These are phyloP conservation scores for Cyclotella atomus DNA, from an alignment of 108 stramenopile species.

Conservation along the genomic window DNA sequence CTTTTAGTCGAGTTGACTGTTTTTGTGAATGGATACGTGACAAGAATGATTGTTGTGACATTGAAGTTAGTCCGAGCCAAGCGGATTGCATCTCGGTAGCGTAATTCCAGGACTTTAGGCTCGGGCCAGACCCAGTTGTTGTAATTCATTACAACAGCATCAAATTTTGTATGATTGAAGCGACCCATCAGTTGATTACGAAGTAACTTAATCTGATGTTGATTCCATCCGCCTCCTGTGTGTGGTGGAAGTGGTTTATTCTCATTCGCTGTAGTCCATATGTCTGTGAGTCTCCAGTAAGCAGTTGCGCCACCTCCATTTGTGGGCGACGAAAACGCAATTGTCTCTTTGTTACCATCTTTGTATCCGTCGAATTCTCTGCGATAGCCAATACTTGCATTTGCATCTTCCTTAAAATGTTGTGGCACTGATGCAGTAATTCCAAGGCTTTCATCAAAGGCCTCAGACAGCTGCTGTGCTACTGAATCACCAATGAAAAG, in stretches of 20 bases:
- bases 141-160: slow-evolving; percentile 10
- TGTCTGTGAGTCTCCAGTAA: slow-evolving; percentile 7
- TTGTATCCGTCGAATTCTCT: not conserved
- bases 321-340: not conserved
- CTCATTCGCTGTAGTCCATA: not conserved
- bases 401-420: too few species aligned
- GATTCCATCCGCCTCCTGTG: slow-evolving; percentile 5
- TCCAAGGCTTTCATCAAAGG: not conserved
- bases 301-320: not conserved
- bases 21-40: not conserved
- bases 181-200: not conserved
- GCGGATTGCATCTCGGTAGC: not conserved
- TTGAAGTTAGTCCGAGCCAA: not conserved
- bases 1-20: slow-evolving; percentile 1
- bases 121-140: slow-evolving; percentile 1
- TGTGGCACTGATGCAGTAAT: not conserved
- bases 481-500: slow-evolving; percentile 13
- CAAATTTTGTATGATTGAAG: not conserved
- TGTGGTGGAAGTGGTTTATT: not conserved
- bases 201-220: not conserved
- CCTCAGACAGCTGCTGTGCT: slow-evolving; percentile 9
- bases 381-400: not conserved
- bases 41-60: not conserved
- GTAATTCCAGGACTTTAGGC: not conserved
- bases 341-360: not conserved